phyloP scores from a whole-genome alignment of 2,329 filamentous ascomycete species.

The Blumeria graminis region DNA sequence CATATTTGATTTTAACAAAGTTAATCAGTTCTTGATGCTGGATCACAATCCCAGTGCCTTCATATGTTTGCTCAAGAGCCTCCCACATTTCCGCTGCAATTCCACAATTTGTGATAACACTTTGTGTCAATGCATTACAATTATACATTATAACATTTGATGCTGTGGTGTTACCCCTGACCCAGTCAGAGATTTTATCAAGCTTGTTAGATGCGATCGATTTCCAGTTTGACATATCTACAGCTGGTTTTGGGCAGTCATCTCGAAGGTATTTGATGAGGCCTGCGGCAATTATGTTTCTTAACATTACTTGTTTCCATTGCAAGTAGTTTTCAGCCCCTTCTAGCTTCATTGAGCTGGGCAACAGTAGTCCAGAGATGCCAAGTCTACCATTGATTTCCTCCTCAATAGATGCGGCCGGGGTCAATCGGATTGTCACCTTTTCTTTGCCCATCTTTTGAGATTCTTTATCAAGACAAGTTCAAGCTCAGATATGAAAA shows the following conservation, averaged over 20 bases:
- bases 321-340: neutral
- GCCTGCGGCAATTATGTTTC: neutral
- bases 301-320: constrained; percentile 1
- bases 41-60: neutral
- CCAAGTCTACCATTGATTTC: neutral
- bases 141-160: neutral
- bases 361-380: neutral
- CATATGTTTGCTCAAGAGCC: neutral
- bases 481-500: too few species aligned
- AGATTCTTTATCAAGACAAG: too few species aligned
- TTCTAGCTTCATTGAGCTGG: neutral
- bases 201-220: neutral
- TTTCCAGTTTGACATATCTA: neutral
- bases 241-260: too few species aligned
- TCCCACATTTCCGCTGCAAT: neutral
- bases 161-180: neutral
- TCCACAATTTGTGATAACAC: neutral
- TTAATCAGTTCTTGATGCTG: neutral
- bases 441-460: too few species aligned
- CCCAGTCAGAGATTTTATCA: neutral
- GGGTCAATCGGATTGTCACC: too few species aligned
- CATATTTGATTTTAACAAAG: neutral
- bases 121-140: neutral
- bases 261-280: neutral
- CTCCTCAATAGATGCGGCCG: neutral